Percentiles rank a stretch among this genome's conserved stretches.
phyloP scores from a whole-genome alignment of 1,284 basidiomycete genomes.

The Boletellus sp. region DNA sequence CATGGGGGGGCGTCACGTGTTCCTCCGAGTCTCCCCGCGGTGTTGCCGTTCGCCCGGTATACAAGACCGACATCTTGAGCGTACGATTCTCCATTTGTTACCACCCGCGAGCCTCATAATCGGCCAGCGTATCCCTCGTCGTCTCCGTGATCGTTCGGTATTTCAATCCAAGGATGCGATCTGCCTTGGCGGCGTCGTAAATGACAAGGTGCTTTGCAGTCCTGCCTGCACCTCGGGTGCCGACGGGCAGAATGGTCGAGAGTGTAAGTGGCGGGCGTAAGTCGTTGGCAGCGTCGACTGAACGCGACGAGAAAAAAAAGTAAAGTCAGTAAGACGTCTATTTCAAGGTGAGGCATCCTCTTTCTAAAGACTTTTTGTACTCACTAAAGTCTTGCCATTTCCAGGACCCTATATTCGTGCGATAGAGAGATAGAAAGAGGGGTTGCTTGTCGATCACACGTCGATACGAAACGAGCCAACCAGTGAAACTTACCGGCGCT shows the following conservation, averaged over 20 bases:
- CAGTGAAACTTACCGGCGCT: conserved; percentile 30
- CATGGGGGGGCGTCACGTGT: too few species aligned
- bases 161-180: conserved; percentile 43
- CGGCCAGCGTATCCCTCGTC: conserved; percentile 40
- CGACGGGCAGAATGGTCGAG: conserved; percentile 17
- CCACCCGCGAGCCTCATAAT: conserved; percentile 40
- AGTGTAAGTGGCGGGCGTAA: conserved; percentile 21
- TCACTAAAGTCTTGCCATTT: conserved; percentile 34
- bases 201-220: conserved; percentile 31
- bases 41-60: too few species aligned
- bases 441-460: neutral
- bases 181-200: conserved; percentile 38
- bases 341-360: neutral
- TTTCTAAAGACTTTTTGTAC: neutral
- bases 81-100: conserved; percentile 6
- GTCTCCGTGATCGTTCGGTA: conserved; percentile 43
- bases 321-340: too few species aligned
- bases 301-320: neutral
- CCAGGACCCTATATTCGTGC: conserved; percentile 7
- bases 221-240: conserved; percentile 36
- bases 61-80: too few species aligned
- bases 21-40: too few species aligned
- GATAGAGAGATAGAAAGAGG: too few species aligned
- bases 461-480: neutral
- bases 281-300: conserved; percentile 31